Evolutionary conservation across 345 rosid species (phyloP), one percentile per base, ranked within the genome.

Genomic region (Salix viminalis): DNA sequence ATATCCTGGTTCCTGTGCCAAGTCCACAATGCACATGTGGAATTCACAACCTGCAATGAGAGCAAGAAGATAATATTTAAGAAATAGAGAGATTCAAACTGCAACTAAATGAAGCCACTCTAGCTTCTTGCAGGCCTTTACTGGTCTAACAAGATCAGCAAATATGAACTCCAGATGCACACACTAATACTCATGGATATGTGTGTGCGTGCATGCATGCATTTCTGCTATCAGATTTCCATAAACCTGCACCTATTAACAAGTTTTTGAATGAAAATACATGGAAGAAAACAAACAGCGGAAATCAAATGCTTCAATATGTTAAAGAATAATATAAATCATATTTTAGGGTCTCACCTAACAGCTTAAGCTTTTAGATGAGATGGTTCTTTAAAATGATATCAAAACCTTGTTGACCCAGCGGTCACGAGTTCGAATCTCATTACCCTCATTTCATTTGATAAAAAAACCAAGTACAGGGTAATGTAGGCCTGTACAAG

Each of bases 1-100:
- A 69, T 71, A 70, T 92, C 98, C 85, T 89, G 96, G 80, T 94
- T 94, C 75, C 97, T 83, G 46, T 94, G 91, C 97, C 98, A 94
- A 28, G 87, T 88, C 98, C 98, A 94, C 36, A 94, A 68, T 46
- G 97, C 97, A 54, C 88, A 79, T 32, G 97, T 91, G 36, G 90
- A 87, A 76, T 92, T 94, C 84, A 88, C 46, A 21, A 94, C 89
- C 96, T 92, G 89, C 79, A 69, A 7, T 28, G 28, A 44, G 67
- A 68, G 36, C 21, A 32, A 2, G 18, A 48, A 8, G 16, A 62
- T 26, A 23, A 21, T 34, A 10, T 67, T 42, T 2, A 67, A 21
- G 26, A 10, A 67, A 36, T 23, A 37, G 26, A 65, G 24, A 37
- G 37, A 9, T 37, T 15, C 10, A 1, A 34, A 14, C 15, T 67